A percentile compares a stretch with the other conserved stretches of the same genome.
These are phyloP conservation scores for Entomortierella lignicola DNA, from an alignment of 192 early-diverging fungal genomes.

Conservation along the genomic window DNA sequence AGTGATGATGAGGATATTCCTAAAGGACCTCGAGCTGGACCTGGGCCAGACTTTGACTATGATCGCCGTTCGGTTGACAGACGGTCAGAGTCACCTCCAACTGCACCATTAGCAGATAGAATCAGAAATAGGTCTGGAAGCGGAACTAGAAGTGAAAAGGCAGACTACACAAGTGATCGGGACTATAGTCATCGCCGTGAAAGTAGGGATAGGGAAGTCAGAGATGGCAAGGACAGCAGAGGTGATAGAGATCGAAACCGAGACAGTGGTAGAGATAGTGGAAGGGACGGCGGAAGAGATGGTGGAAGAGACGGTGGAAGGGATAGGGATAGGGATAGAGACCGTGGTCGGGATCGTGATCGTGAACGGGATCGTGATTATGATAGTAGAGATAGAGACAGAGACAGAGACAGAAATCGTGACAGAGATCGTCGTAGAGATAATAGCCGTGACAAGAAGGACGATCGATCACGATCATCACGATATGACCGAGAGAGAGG, in stretches of 20 bases:
- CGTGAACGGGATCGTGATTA: conserved; percentile 8
- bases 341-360: not conserved
- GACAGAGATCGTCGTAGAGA: conserved; percentile 22
- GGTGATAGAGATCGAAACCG: not conserved
- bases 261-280: conserved; percentile 8
- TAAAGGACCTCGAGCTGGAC: conserved; percentile 34
- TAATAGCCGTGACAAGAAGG: conserved; percentile 6
- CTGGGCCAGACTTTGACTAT: conserved; percentile 13
- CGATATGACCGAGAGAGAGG: conserved; percentile 13
- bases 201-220: not conserved
- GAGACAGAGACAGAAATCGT: conserved; percentile 9
- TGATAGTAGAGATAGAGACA: conserved; percentile 8
- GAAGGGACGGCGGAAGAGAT: conserved; percentile 10
- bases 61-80: not conserved
- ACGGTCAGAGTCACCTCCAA: conserved; percentile 38
- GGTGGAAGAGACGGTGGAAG: conserved; percentile 3
- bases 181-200: conserved; percentile 10
- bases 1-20: conserved; percentile 38
- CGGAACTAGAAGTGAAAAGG: conserved; percentile 23
- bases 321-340: conserved; percentile 10
- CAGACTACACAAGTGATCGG: conserved; percentile 6
- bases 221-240: conserved; percentile 5
- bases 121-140: conserved; percentile 38
- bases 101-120: conserved; percentile 37
- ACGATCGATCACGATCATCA: not conserved